phyloP scores from a whole-genome alignment of 768 basidiomycete species.

The Suillus variegatus region DNA sequence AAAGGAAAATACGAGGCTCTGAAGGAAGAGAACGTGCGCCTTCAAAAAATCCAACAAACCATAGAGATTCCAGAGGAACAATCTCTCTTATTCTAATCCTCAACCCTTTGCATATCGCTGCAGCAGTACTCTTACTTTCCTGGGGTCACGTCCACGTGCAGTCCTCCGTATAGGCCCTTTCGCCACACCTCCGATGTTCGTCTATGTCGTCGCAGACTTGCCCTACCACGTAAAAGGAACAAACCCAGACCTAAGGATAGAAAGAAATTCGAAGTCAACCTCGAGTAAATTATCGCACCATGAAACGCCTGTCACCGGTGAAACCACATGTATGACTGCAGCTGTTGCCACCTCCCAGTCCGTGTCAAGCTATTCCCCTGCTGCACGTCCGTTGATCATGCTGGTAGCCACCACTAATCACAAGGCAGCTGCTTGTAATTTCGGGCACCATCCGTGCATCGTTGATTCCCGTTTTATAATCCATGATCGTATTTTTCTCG shows the following conservation, averaged over 20 bases:
- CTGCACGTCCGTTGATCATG: background rate
- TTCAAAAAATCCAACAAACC: background rate
- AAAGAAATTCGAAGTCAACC: background rate
- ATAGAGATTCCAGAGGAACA: conserved; percentile 24
- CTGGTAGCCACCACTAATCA: background rate
- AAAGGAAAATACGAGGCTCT: conserved; percentile 30
- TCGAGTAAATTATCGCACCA: background rate
- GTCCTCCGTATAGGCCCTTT: no score
- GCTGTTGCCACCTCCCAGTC: background rate
- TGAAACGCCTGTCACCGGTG: background rate
- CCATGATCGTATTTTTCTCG: background rate
- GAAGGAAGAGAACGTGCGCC: conserved; percentile 12
- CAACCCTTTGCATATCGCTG: no score
- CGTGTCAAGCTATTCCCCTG: background rate
- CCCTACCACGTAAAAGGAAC: background rate
- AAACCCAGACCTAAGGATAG: background rate
- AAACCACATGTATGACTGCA: background rate
- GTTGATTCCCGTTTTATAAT: background rate
- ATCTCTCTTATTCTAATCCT: conserved; percentile 17
- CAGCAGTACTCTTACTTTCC: no score
- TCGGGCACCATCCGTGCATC: background rate
- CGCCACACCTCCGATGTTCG: background rate
- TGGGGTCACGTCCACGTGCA: no score
- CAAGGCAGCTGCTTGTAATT: background rate
- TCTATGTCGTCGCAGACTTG: background rate